phyloP scores from a whole-genome alignment of 306 rosid species.

The Malus sylvestris region DNA sequence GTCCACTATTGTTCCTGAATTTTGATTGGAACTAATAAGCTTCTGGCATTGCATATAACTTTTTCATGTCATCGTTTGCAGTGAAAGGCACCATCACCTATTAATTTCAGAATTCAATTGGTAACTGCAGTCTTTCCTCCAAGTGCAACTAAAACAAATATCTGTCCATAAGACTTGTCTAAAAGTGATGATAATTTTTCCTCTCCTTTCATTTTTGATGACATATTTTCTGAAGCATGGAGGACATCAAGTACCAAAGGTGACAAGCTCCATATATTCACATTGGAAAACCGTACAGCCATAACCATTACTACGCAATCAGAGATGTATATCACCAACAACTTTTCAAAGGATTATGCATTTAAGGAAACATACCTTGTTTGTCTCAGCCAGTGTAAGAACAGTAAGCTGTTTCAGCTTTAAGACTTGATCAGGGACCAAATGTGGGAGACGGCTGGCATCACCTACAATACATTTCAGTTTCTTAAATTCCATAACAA shows the following conservation, averaged over 20 bases:
- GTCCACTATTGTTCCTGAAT: not conserved
- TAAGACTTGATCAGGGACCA: constrained; percentile 71
- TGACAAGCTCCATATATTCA: not conserved
- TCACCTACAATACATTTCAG: constrained; percentile 37
- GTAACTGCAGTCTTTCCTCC: not conserved
- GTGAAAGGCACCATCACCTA: not conserved
- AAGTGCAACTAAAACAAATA: not conserved
- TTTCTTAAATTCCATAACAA: constrained; percentile 1
- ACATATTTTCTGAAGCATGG: not conserved
- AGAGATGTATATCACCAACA: constrained; percentile 3
- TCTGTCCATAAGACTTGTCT: not conserved
- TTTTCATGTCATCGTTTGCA: not conserved
- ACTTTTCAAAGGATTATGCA: not conserved
- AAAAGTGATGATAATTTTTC: not conserved
- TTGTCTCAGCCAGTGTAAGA: constrained; percentile 84
- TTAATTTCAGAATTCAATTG: not conserved
- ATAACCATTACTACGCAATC: not conserved
- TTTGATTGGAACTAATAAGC: not conserved
- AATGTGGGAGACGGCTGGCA: constrained; percentile 51
- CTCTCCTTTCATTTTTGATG: not conserved
- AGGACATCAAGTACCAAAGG: not conserved
- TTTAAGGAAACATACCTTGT: constrained; percentile 48
- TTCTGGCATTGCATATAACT: not conserved
- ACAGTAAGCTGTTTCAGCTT: constrained; percentile 96
- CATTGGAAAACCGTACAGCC: not conserved